phyloP scores from a whole-genome alignment of 495 filamentous ascomycete genomes.

The Neurospora sp. region DNA sequence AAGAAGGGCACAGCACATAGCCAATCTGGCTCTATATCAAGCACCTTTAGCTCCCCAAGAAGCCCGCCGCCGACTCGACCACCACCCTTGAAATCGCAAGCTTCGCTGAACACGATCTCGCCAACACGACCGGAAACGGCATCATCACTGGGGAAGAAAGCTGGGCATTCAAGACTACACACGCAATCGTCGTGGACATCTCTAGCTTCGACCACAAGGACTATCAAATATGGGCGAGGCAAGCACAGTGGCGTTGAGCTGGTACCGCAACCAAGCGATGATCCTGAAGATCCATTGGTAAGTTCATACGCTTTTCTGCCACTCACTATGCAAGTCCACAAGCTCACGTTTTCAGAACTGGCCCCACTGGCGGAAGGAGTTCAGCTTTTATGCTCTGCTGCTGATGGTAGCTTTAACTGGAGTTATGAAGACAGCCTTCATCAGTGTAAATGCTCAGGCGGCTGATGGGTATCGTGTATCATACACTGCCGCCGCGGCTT shows the following conservation, averaged over 20 bases:
- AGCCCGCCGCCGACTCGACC: conserved; percentile 12
- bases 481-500: conserved; percentile 32
- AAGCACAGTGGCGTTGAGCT: conserved; percentile 33
- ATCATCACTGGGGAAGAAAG: conserved; percentile 4
- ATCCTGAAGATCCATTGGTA: conserved; percentile 40
- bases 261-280: conserved; percentile 39
- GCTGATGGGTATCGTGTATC: conserved; percentile 28
- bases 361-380: conserved; percentile 38
- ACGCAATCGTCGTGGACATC: conserved; percentile 25
- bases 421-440: conserved; percentile 39
- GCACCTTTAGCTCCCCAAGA: conserved; percentile 3
- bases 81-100: conserved; percentile 11
- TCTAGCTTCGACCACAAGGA: conserved; percentile 22
- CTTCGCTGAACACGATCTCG: conserved; percentile 17
- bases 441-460: conserved; percentile 35
- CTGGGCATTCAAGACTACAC: conserved; percentile 22
- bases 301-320: not conserved
- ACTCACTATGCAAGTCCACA: not conserved
- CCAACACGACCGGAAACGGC: conserved; percentile 20
- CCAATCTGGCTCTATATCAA: conserved; percentile 2
- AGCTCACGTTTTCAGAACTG: conserved; percentile 30
- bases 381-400: conserved; percentile 32
- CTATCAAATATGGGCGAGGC: conserved; percentile 37
- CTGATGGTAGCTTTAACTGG: conserved; percentile 31
- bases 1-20: not conserved